Percentiles rank a stretch among this genome's conserved stretches.
Evolutionary conservation across 305 asterid species (phyloP).

Genomic region (Solanum hybrid): DNA sequence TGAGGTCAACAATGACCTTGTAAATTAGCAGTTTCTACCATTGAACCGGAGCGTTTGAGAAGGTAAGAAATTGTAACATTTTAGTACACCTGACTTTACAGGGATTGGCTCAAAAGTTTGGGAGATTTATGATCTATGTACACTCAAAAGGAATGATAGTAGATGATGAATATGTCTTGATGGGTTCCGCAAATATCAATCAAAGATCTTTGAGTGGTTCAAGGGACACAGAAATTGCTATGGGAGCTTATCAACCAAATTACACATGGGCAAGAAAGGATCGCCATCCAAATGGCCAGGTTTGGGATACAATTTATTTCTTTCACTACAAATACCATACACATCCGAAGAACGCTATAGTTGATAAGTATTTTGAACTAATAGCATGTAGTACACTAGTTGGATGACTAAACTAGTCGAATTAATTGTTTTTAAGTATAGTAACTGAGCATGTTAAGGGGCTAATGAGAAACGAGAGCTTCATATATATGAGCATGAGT

Average conservation of each 20-base stretch:
- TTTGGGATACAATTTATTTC: neutral
- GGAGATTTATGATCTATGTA: constrained; percentile 57
- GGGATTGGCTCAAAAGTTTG: constrained; percentile 26
- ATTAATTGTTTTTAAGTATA: neutral
- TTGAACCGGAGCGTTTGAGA: neutral
- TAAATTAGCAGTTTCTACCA: neutral
- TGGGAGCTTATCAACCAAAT: constrained; percentile 64
- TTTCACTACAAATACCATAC: neutral
- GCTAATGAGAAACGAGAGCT: neutral
- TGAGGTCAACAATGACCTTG: neutral
- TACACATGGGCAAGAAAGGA: constrained; percentile 41
- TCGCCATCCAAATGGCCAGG: constrained; percentile 55
- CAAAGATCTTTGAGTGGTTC: constrained; percentile 65
- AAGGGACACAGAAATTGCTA: constrained; percentile 68
- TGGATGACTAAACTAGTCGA: neutral
- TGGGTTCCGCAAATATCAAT: constrained; percentile 66
- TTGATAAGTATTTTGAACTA: neutral
- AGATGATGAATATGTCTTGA: constrained; percentile 50
- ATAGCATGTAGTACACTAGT: neutral
- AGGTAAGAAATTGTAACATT: neutral
- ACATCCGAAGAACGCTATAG: neutral
- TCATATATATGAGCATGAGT: neutral
- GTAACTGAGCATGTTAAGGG: neutral
- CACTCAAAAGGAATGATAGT: constrained; percentile 66
- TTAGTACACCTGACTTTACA: constrained; percentile 4